Evolutionary conservation across 106 monocot genomes (phyloP), one percentile per base, ranked within the genome.

Genomic region (Agapanthus africanus): DNA sequence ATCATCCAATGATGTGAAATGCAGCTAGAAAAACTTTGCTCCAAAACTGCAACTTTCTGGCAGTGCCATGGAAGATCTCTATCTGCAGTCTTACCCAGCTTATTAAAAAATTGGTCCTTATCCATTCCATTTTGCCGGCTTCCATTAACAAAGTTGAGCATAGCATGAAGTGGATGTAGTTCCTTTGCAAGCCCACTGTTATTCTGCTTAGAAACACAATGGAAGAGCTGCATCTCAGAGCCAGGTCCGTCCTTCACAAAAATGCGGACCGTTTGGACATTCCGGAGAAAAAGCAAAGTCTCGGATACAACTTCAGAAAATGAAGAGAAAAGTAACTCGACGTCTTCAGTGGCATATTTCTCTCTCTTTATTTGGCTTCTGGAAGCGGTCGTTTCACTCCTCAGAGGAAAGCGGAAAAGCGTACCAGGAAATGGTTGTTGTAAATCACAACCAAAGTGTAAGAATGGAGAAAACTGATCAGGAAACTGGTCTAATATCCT

Each of bases 311-410:
- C 87, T 77, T 86, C 79, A 56, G 70, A 84, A 73, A 99, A 99
- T 26, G 93, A 84, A 75, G 73, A 75, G 56, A 99, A 99, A 25
- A 99, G 90, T 46, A 75, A 81, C 38, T 80, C 66, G 16, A 99
- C 93, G 81, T 92, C 87, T 74, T 90, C 87, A 76, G 99, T 87
- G 47, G 90, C 63, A 83, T 99, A 99, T 46, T 85, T 90, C 73
- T 92, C 99, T 70, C 77, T 90, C 80, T 99, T 99, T 70, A 99
- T 99, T 70, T 99, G 89, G 66, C 99, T 99, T 83, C 85, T 81
- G n/a, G 80, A 81, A 73, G 93, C 99, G 70, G 87, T 69, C 66
- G 36, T 66, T 74, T 90, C 92, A 71, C 62, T 81, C 73, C 99
- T 84, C 33, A 99, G 90, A 44, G 99, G 99, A 74, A 99, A 99